Base-by-base conservation (phyloP, 768 basidiomycete species). In the Calvatia gigantea region DNA sequence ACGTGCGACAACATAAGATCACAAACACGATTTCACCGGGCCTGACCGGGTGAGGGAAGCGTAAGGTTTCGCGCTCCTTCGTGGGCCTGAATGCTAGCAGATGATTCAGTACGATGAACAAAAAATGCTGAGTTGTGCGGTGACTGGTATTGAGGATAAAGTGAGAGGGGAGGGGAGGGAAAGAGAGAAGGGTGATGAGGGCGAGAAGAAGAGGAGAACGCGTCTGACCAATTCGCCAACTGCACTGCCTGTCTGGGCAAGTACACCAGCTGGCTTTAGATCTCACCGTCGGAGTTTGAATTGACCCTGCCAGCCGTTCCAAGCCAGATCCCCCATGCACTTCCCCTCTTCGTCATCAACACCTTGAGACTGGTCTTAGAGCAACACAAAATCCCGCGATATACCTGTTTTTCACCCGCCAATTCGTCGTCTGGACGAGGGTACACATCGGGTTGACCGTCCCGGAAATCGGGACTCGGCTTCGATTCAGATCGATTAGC, bases 281-380 rank as follows among this genome's bases (percentile, higher is more conserved):
- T 56, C 54, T 56, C 54, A 19, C 52, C 49, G 54, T 56, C 54
- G 54, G 54, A 56, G 54, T 47, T 56, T 56, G 54, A 56, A 56
- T 48, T 29, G 31, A 9, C 39, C 38, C 37, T 55, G 54, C 28
- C 54, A n/a, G 39, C 28, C 37, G 12, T 4, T 28, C 23, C 19
- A 23, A 33, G 32, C 38, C 31, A 42, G 46, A 49, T 48, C 47
- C 47, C 39, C 38, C 19, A 14, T 29, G 14, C 39, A 14, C 38
- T 29, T 39, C 19, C 15, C 32, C 21, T 43, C 21, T 32, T 25
- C 23, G 19, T 25, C 3, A n/a, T 8, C 39, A n/a, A 31, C 31
- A 17, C 17, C 19, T 21, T 11, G 19, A n/a, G 6, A 9, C 19
- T 11, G 19, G 5, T 42, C 41, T 6, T 21, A 42, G 17, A 12